A percentile compares a stretch with the other conserved stretches of the same genome.
Evolutionary conservation across 1,139 yeast species (phyloP).

Genomic region (Geotrichum reessii): DNA sequence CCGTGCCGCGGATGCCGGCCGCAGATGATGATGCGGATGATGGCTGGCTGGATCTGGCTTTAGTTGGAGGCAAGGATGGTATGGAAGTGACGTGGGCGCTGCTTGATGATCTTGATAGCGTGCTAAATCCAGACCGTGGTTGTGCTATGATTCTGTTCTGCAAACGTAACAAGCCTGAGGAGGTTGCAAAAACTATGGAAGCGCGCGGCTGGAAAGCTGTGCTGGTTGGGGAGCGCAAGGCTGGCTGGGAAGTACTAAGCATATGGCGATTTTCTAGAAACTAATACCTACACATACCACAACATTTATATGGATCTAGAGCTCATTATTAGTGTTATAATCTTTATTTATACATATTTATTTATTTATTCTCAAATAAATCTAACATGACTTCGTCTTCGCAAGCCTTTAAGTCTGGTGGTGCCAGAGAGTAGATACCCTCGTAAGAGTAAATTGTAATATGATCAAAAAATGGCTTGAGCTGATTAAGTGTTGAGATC

Average conservation of each 20-base stretch:
- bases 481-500: slow-evolving; percentile 37
- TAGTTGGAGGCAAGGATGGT: slow-evolving; percentile 84
- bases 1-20: slow-evolving; percentile 47
- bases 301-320: background rate
- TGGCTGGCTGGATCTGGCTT: slow-evolving; percentile 78
- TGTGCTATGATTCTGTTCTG: slow-evolving; percentile 81
- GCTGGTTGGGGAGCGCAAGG: slow-evolving; percentile 57
- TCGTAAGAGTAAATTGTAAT: slow-evolving; percentile 71
- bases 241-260: slow-evolving; percentile 94
- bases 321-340: background rate
- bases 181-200: slow-evolving; percentile 48
- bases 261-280: slow-evolving; percentile 39
- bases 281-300: background rate
- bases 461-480: slow-evolving; percentile 65
- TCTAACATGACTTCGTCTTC: slow-evolving; percentile 53
- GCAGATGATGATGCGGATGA: slow-evolving; percentile 44
- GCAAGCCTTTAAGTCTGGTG: slow-evolving; percentile 47
- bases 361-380: slow-evolving; percentile 35
- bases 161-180: slow-evolving; percentile 74
- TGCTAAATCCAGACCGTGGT: slow-evolving; percentile 49
- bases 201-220: slow-evolving; percentile 51
- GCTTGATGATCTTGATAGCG: slow-evolving; percentile 45
- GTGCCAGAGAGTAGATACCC: slow-evolving; percentile 53
- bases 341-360: background rate
- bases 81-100: slow-evolving; percentile 75